phyloP scores from a whole-genome alignment of 108 stramenopile genomes.

The Phaeodactylum tricornutum region DNA sequence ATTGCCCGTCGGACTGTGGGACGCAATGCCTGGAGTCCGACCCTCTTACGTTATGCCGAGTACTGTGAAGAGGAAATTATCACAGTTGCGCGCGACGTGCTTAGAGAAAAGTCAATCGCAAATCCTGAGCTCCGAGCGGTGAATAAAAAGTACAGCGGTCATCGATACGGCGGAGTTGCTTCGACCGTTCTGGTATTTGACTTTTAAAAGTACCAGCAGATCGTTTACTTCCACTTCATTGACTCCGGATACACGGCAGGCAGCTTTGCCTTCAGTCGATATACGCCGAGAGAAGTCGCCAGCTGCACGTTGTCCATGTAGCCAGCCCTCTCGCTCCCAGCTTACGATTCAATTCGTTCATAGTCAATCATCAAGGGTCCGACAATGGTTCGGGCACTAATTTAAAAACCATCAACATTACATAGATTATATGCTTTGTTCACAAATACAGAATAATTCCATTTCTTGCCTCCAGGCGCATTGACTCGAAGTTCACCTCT shows the following conservation, averaged over 20 bases:
- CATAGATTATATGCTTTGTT: too few relatives aligned
- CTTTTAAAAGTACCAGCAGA: slow-evolving; percentile 4
- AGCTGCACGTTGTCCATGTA: too few relatives aligned
- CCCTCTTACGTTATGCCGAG: slow-evolving; percentile 77
- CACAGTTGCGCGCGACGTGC: slow-evolving; percentile 64
- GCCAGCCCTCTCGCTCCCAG: too few relatives aligned
- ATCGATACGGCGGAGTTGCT: slow-evolving; percentile 72
- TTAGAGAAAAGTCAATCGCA: slow-evolving; percentile 38
- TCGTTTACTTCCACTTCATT: not conserved
- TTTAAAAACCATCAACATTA: too few relatives aligned
- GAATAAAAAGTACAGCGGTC: slow-evolving; percentile 78
- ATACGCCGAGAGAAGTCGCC: too few relatives aligned
- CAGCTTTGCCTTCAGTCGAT: too few relatives aligned
- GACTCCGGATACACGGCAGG: slow-evolving; percentile 1
- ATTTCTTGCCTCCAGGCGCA: too few relatives aligned
- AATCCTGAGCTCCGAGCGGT: slow-evolving; percentile 64
- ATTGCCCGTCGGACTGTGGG: slow-evolving; percentile 80
- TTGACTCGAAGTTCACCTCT: too few relatives aligned
- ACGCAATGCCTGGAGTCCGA: slow-evolving; percentile 85
- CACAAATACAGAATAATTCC: too few relatives aligned
- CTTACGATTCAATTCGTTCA: too few relatives aligned
- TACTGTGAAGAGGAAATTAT: slow-evolving; percentile 76
- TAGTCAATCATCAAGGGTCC: too few relatives aligned
- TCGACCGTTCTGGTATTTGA: slow-evolving; percentile 25
- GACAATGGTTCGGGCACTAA: too few relatives aligned